These are phyloP conservation scores for Tuber umbilicatum DNA, from an alignment of 495 filamentous ascomycete genomes.

Conservation along the genomic window DNA sequence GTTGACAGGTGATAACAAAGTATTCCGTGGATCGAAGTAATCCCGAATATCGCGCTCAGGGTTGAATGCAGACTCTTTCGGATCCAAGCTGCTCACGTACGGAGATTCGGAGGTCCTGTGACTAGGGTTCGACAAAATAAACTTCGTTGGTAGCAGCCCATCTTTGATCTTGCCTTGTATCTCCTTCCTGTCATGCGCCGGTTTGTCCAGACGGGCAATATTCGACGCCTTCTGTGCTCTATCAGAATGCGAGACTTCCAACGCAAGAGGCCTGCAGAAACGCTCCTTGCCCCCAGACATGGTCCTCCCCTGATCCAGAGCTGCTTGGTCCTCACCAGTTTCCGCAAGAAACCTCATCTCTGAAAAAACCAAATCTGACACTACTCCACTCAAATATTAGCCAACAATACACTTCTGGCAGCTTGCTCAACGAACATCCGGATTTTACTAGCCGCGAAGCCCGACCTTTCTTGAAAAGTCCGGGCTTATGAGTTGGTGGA, in stretches of 20 bases:
- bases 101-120: not conserved
- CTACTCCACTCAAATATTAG: not conserved
- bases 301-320: not conserved
- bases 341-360: not conserved
- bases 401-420: not conserved
- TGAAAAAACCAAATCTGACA: conserved; percentile 1
- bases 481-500: not conserved
- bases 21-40: not conserved
- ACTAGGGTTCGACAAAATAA: not conserved
- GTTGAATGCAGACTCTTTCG: not conserved
- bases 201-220: not conserved
- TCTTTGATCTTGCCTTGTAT: not conserved
- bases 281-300: not conserved
- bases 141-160: not conserved
- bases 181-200: not conserved
- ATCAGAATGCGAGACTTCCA: not conserved
- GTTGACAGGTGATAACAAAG: not conserved
- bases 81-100: not conserved
- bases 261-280: not conserved
- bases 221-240: not conserved
- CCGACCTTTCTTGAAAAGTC: not conserved
- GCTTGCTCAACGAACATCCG: not conserved
- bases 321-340: not conserved
- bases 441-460: not conserved
- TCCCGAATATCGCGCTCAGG: not conserved